Conservation (phyloP, 2,329 filamentous ascomycete genomes). For the Passalora sequoiae region DNA sequence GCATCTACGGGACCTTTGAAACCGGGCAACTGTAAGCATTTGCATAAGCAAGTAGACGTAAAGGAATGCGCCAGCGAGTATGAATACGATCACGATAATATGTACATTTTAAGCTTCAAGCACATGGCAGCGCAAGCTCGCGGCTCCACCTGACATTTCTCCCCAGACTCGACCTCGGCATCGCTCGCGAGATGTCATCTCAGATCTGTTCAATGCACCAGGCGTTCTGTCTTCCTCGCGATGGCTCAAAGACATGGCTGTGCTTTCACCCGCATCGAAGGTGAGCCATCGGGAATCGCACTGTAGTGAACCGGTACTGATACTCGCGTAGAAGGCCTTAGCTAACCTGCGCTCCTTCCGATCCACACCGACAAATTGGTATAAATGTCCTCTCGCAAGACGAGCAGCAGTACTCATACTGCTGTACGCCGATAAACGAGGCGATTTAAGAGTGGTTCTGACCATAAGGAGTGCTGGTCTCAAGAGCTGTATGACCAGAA, state of each 20-base stretch:
- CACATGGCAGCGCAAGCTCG: too few relatives aligned
- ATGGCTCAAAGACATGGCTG: constrained; percentile 29
- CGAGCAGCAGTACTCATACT: constrained; percentile 84
- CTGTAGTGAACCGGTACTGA: constrained; percentile 2
- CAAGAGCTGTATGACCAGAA: constrained; percentile 47
- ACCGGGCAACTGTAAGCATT: too few relatives aligned
- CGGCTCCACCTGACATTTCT: too few relatives aligned
- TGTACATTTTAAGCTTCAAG: too few relatives aligned
- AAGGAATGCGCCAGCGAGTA: too few relatives aligned
- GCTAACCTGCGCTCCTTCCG: constrained; percentile 52
- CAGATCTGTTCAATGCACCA: not conserved
- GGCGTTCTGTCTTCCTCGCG: not conserved
- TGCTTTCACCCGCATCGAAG: constrained; percentile 33
- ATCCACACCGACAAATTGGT: constrained; percentile 55
- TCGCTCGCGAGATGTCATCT: constrained; percentile 7
- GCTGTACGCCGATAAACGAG: constrained; percentile 76
- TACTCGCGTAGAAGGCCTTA: constrained; percentile 41
- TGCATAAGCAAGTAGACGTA: too few relatives aligned
- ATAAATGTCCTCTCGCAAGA: constrained; percentile 54
- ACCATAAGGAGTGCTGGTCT: constrained; percentile 57
- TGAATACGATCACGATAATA: too few relatives aligned
- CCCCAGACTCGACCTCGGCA: not conserved
- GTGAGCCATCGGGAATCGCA: constrained; percentile 10
- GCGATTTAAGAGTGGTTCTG: constrained; percentile 65
- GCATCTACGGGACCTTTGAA: too few relatives aligned